These are phyloP conservation scores for Stenogyne calaminthoides DNA, from an alignment of 305 asterid genomes.

Conservation along the genomic window DNA sequence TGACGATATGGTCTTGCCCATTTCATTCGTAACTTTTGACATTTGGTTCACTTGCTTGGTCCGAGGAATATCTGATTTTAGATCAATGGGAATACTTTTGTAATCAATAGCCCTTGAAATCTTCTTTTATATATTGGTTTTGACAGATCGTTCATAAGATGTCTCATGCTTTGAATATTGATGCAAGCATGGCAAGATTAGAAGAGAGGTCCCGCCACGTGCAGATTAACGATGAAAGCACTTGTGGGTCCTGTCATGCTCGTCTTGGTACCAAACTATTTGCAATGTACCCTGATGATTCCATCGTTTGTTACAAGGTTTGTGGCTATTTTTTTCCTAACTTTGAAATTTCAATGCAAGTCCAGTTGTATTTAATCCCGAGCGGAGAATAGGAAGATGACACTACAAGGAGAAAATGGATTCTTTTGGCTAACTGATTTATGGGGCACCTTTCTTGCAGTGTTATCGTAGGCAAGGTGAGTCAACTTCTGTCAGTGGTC, in stretches of 20 bases:
- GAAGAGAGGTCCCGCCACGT: conserved; percentile 94
- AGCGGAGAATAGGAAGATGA: background rate
- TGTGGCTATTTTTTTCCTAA: conserved; percentile 13
- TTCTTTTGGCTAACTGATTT: background rate
- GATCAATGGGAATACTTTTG: conserved; percentile 1
- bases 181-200: conserved; percentile 81
- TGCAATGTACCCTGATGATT: conserved; percentile 98
- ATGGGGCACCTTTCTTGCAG: conserved; percentile 45
- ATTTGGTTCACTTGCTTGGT: conserved; percentile 18
- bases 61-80: conserved; percentile 21
- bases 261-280: conserved; percentile 96
- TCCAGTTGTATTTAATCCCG: background rate
- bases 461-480: conserved; percentile 98
- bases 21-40: conserved; percentile 20
- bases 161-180: conserved; percentile 78
- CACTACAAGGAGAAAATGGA: background rate
- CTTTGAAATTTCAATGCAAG: background rate
- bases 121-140: conserved; percentile 16
- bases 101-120: conserved; percentile 1
- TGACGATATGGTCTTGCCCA: conserved; percentile 4
- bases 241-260: conserved; percentile 91
- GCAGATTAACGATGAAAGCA: conserved; percentile 82
- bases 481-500: conserved; percentile 73
- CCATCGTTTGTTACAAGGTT: conserved; percentile 92
- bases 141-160: conserved; percentile 74